Evolutionary conservation across 257 asterid genomes (phyloP), one percentile per base, ranked within the genome.

Genomic region (Capsicum baccatum): DNA sequence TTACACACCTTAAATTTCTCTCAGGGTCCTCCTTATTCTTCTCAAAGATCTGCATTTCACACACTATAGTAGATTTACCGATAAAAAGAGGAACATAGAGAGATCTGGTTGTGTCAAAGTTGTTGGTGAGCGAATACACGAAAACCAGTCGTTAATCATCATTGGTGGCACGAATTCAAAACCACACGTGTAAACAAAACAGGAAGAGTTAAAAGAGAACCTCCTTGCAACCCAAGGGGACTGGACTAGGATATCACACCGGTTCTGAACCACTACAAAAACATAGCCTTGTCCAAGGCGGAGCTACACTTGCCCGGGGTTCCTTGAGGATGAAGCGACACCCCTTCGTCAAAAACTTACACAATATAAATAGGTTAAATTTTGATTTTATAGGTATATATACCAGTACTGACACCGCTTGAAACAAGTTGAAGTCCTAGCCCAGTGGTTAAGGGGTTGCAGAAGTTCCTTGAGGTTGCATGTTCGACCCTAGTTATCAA

Each of bases 21-120:
- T 71, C 58, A 71, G n/a, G 76, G 37, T 21, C 7, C 15, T 14
- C 26, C 52, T 71, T n/a, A 47, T 73, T 73, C 80, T 47, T 73
- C 80, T 71, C 79, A 71, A 71, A 47, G 79, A 35, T 71, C 57
- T 44, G 17, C 16, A 71, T 44, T 71, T 44, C 37, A 71, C 79
- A 17, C 15, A 44, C 16, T 44, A n/a, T 2, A 44, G 58, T 47
- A 71, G 58, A 47, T 47, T 19, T 71, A 4, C 58, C 7, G 10
- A 47, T 11, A 47, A 73, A 67, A 47, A n/a, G 42, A 47, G 59
- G 6, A n/a, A 71, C 16, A 73, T 10, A 47, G 2, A n/a, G 59
- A 19, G 59, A 73, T 48, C 57, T 1, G 6, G 42, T 3, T 73
- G 1, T 47, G 42, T 47, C 79, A 71, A 17, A 50, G 37, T 47